These are phyloP conservation scores for Penicillium thymicola DNA, from an alignment of 2,329 filamentous ascomycete genomes.

Conservation along the genomic window DNA sequence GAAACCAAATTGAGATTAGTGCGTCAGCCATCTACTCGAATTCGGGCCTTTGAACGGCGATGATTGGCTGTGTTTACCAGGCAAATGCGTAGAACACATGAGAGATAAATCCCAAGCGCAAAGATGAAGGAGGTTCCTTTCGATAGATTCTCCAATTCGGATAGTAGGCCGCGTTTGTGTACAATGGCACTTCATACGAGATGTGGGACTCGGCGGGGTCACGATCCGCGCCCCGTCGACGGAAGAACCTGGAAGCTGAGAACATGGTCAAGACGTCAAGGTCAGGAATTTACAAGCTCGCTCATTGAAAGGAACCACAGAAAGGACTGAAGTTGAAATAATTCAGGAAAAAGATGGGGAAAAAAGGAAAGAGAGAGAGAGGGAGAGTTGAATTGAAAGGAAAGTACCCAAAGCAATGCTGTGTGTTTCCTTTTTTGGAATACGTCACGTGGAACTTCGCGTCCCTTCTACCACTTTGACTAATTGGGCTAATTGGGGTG, in stretches of 20 bases:
- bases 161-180: slow-evolving; percentile 75
- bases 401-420: not conserved
- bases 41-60: not conserved
- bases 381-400: slow-evolving; percentile 2
- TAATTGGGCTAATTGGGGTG: not conserved
- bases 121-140: slow-evolving; percentile 67
- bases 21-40: slow-evolving; percentile 20
- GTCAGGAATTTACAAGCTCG: not conserved
- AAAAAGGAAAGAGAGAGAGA: not conserved
- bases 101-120: slow-evolving; percentile 74
- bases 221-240: slow-evolving; percentile 14
- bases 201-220: slow-evolving; percentile 18
- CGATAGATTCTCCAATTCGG: slow-evolving; percentile 74
- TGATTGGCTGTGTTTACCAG: slow-evolving; percentile 42
- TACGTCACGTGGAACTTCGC: slow-evolving; percentile 18
- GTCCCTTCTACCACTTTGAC: not conserved
- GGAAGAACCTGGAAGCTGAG: slow-evolving; percentile 20
- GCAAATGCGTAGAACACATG: slow-evolving; percentile 83
- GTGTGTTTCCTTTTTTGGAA: slow-evolving; percentile 20
- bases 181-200: slow-evolving; percentile 39
- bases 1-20: slow-evolving; percentile 23
- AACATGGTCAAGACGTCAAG: slow-evolving; percentile 14
- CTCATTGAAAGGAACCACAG: not conserved
- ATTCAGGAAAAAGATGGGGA: not conserved
- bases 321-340: not conserved